Evolutionary conservation across 805 yeast genomes (phyloP).

Genomic region (Kodamaea hsintzibuensis): DNA sequence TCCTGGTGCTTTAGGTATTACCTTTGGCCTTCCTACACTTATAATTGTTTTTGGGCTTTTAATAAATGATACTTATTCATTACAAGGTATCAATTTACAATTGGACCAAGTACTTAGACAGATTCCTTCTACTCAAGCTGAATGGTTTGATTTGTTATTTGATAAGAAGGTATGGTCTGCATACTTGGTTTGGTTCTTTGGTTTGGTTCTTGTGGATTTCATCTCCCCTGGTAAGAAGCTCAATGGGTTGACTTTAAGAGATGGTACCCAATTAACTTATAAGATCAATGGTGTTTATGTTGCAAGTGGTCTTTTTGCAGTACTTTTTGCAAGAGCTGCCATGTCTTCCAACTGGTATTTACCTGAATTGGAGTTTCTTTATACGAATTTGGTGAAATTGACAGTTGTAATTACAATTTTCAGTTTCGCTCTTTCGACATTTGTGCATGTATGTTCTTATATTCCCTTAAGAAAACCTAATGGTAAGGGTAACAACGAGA

Average conservation of each 20-base stretch:
- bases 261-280: constrained; percentile 69
- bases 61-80: constrained; percentile 59
- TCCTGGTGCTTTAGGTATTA: constrained; percentile 67
- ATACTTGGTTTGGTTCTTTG: constrained; percentile 72
- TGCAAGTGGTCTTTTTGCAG: constrained; percentile 35
- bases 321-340: constrained; percentile 54
- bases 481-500: constrained; percentile 57
- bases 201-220: constrained; percentile 61
- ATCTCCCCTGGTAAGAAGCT: constrained; percentile 62
- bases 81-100: constrained; percentile 50
- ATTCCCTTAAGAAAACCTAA: constrained; percentile 53
- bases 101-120: constrained; percentile 36
- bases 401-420: constrained; percentile 63
- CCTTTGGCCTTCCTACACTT: constrained; percentile 66
- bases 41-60: constrained; percentile 59
- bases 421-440: constrained; percentile 60
- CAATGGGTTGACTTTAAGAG: constrained; percentile 72
- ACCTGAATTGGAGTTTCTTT: constrained; percentile 81
- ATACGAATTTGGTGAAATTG: constrained; percentile 65
- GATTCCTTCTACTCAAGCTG: constrained; percentile 27
- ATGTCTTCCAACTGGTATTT: constrained; percentile 49
- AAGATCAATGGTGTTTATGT: constrained; percentile 79
- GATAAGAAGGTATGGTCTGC: constrained; percentile 57
- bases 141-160: constrained; percentile 34
- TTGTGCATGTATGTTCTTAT: constrained; percentile 70